A percentile compares a stretch with the other conserved stretches of the same genome.
These are phyloP conservation scores for Podaxis sp. DNA, from an alignment of 768 basidiomycete species.

Conservation along the genomic window DNA sequence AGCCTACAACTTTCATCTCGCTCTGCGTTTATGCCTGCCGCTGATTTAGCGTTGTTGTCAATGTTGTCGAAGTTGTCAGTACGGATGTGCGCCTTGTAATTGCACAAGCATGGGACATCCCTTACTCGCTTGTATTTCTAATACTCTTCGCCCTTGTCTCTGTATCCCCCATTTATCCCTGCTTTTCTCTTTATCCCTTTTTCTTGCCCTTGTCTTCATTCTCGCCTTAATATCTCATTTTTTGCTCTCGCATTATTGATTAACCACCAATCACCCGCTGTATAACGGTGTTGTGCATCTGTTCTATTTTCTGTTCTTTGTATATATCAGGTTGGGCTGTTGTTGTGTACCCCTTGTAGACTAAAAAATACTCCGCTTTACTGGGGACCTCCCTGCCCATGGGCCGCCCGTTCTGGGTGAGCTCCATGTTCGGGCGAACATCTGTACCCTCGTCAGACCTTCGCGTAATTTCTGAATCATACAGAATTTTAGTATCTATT, in stretches of 20 bases:
- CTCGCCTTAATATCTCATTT: not conserved
- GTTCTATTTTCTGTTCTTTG: not conserved
- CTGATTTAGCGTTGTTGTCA: not conserved
- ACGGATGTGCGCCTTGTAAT: not conserved
- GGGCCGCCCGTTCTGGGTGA: not conserved
- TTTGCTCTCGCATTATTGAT: not conserved
- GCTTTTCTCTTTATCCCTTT: not conserved
- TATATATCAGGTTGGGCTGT: not conserved
- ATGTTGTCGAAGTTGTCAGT: not conserved
- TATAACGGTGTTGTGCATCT: not conserved
- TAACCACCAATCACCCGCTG: not conserved
- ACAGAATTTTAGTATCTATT: too few species aligned
- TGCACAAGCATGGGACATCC: not conserved
- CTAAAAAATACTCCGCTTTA: not conserved
- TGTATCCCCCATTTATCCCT: not conserved
- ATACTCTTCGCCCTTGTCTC: not conserved
- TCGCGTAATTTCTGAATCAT: too few species aligned
- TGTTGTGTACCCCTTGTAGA: not conserved
- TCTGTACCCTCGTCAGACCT: not conserved
- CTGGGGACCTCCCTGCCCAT: not conserved
- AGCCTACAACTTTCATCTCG: not conserved
- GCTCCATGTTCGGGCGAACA: not conserved
- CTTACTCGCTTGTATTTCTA: too few species aligned
- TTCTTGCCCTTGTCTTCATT: not conserved
- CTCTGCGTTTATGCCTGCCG: not conserved